phyloP scores from a whole-genome alignment of 1,139 yeast genomes.

The Magnusiomyces tetraspermus region DNA sequence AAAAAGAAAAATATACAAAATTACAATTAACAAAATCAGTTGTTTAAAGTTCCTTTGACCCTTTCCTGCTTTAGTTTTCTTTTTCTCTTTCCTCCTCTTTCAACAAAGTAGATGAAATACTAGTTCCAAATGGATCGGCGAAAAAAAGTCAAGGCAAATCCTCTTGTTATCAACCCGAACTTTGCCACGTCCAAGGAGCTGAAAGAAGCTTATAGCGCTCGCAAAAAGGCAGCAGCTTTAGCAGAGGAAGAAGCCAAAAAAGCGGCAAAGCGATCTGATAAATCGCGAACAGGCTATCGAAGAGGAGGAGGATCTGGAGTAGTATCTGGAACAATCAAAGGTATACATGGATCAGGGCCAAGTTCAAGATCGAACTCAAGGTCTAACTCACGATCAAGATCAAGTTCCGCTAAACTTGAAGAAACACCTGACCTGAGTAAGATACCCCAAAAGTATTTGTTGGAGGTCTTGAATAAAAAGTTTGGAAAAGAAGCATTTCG shows the following conservation, averaged over 20 bases:
- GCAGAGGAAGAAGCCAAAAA: neutral
- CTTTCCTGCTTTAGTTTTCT: no score
- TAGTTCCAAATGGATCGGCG: neutral
- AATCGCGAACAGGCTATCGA: neutral
- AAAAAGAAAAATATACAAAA: no score
- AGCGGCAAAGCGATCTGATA: neutral
- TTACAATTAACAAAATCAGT: no score
- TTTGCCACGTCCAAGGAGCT: neutral
- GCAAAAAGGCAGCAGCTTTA: neutral
- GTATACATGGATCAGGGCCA: no score
- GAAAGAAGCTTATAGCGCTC: neutral
- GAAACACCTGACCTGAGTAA: neutral
- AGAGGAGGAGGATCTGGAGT: no score
- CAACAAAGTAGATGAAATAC: no score
- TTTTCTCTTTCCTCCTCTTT: no score
- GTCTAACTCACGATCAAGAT: no score
- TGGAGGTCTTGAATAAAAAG: constrained; percentile 7
- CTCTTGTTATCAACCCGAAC: neutral
- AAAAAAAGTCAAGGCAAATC: neutral
- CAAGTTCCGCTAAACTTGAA: neutral
- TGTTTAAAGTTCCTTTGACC: no score
- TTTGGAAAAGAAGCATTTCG: constrained; percentile 40
- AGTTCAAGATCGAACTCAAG: no score
- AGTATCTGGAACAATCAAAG: no score
- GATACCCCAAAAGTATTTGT: neutral